Evolutionary conservation across 306 rosid species (phyloP), one percentile per base, ranked within the genome.

Genomic region (Lagenaria siceraria): DNA sequence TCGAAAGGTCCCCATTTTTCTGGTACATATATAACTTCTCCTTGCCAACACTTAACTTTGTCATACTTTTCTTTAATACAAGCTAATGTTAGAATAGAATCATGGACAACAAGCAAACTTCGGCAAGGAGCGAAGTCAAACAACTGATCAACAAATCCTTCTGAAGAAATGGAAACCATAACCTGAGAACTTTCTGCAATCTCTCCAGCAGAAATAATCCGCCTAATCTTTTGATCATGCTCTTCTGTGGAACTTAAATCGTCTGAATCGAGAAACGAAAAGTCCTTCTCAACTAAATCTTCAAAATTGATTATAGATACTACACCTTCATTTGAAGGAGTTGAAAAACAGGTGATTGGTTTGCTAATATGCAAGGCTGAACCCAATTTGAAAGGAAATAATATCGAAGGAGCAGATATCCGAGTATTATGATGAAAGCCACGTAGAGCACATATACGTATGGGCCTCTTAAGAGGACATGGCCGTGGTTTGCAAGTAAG

Each of bases 21-120:
- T 0, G 97, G 99, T 59, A 86, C 87, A 83, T 87, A 61, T 3
- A 90, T 52, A 70, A 90, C 80, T 66, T 95, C 99, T 75, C 99
- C 99, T 85, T 95, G 97, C 99, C 97, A 95, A 75, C 97, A 95
- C 80, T 85, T 92, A 24, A 95, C 89, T 80, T 60, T 86, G 84
- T 95, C 97, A 78, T 90, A 80, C 76, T 86, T 90, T 85, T 90
- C 97, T 72, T 90, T 86, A 8, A 92, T 71, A 63, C 88, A 84
- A 46, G 92, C 97, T 77, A 95, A 79, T 29, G 81, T 81, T 48
- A 90, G 74, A 59, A 92, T 91, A 15, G 99, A 92, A 79, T 92
- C 95, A 80, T 91, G 98, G 13, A 87, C 82, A 78, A 94, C 79
- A 33, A 89, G 79, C 78, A 94, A 71, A 63, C 84, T 81, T 33